These are phyloP conservation scores for Termitomyces sp. DNA, from an alignment of 768 basidiomycete genomes.

Conservation along the genomic window DNA sequence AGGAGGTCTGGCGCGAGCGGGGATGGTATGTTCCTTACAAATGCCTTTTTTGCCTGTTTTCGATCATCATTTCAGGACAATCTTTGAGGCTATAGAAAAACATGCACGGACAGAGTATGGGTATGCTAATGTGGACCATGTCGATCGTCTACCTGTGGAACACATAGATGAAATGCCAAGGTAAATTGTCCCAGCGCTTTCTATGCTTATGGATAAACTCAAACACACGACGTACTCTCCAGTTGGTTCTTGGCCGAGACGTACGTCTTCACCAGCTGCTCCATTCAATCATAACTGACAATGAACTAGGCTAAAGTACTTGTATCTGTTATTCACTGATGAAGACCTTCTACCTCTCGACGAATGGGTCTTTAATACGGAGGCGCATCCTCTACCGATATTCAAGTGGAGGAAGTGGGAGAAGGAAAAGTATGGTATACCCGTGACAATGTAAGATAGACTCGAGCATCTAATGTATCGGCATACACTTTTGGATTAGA, in stretches of 20 bases:
- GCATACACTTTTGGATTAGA: background rate
- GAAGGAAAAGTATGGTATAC: constrained; percentile 38
- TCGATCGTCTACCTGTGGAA: constrained; percentile 25
- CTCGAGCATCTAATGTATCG: background rate
- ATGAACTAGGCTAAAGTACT: constrained; percentile 52
- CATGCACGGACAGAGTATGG: constrained; percentile 39
- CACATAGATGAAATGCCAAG: constrained; percentile 50
- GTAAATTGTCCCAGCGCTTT: constrained; percentile 20
- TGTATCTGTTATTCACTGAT: constrained; percentile 63
- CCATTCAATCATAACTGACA: background rate
- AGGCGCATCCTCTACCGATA: constrained; percentile 77
- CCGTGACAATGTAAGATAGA: background rate
- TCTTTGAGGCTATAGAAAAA: constrained; percentile 44
- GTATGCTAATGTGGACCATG: constrained; percentile 37
- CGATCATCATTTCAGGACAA: constrained; percentile 19
- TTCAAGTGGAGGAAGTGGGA: constrained; percentile 60
- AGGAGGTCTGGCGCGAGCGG: constrained; percentile 45
- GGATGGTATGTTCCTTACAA: constrained; percentile 31
- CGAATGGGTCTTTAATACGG: constrained; percentile 57
- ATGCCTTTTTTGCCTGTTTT: background rate
- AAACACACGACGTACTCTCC: background rate
- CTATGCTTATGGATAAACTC: background rate
- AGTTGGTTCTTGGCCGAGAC: constrained; percentile 45
- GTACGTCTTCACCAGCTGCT: constrained; percentile 15
- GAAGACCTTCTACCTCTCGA: constrained; percentile 51